phyloP scores from a whole-genome alignment of 1,139 yeast species.

The Scheffersomyces illinoinensis region DNA sequence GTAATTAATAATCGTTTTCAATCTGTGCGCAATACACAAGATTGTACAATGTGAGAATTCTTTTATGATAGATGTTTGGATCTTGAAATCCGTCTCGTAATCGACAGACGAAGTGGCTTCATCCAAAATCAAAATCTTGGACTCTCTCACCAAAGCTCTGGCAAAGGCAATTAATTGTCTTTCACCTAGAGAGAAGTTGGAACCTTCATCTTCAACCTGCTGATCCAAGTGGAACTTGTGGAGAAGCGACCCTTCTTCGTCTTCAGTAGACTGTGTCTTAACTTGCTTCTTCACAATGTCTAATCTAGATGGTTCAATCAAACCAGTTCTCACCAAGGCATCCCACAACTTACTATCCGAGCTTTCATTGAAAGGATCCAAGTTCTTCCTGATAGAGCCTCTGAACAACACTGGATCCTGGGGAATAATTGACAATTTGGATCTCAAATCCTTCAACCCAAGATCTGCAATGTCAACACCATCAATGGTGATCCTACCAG shows the following conservation, averaged over 20 bases:
- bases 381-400: constrained; percentile 63
- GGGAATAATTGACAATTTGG: constrained; percentile 71
- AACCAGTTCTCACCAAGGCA: constrained; percentile 60
- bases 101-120: constrained; percentile 87
- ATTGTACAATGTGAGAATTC: constrained; percentile 71
- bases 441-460: constrained; percentile 59
- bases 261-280: constrained; percentile 10
- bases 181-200: constrained; percentile 76
- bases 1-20: constrained; percentile 65
- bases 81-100: constrained; percentile 70
- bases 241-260: constrained; percentile 20
- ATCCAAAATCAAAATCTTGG: constrained; percentile 68
- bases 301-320: constrained; percentile 44
- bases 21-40: constrained; percentile 77
- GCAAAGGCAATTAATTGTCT: constrained; percentile 75
- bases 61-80: constrained; percentile 61
- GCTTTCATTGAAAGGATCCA: constrained; percentile 62
- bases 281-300: constrained; percentile 22
- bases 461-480: constrained; percentile 56
- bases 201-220: constrained; percentile 70
- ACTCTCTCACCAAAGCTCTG: constrained; percentile 70
- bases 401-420: constrained; percentile 75
- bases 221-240: constrained; percentile 69
- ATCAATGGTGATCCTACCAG: constrained; percentile 58
- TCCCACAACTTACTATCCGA: constrained; percentile 55